Evolutionary conservation across 1,139 yeast species (phyloP).

Genomic region (Yamadazyma kanchanaburiensis): DNA sequence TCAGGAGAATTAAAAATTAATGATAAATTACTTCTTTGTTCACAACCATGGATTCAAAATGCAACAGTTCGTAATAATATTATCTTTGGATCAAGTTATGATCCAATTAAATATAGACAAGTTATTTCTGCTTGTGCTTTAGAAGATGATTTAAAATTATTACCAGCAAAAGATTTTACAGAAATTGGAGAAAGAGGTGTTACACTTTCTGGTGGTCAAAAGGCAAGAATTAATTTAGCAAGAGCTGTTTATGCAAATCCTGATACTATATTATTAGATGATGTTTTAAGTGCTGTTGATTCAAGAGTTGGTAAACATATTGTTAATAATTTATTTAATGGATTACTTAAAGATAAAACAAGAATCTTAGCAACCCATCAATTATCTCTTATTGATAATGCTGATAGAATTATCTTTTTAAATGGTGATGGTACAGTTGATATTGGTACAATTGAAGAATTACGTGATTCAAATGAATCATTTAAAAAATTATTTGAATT

Average conservation of each 20-base stretch:
- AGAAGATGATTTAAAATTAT: constrained; percentile 31
- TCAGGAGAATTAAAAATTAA: constrained; percentile 24
- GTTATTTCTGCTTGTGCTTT: constrained; percentile 38
- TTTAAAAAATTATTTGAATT: constrained; percentile 28
- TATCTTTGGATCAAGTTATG: constrained; percentile 33
- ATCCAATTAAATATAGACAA: constrained; percentile 23
- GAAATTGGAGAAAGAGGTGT: constrained; percentile 45
- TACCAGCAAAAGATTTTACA: constrained; percentile 36
- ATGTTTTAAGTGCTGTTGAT: constrained; percentile 43
- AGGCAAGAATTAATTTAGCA: constrained; percentile 41
- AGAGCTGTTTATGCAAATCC: constrained; percentile 38
- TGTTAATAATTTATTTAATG: constrained; percentile 30
- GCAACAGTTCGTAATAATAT: constrained; percentile 43
- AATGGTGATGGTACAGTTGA: constrained; percentile 29
- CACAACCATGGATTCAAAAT: constrained; percentile 45
- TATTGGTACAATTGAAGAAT: constrained; percentile 28
- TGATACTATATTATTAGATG: constrained; percentile 34
- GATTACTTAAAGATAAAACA: constrained; percentile 29
- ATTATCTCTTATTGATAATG: constrained; percentile 39
- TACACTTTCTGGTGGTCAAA: constrained; percentile 42
- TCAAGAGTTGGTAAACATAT: constrained; percentile 39
- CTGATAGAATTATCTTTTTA: constrained; percentile 37
- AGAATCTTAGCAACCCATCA: constrained; percentile 49
- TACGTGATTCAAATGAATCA: constrained; percentile 19
- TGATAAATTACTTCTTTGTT: constrained; percentile 29